Evolutionary conservation across 495 filamentous ascomycete species (phyloP).

Genomic region (Cudoniella acicularis): DNA sequence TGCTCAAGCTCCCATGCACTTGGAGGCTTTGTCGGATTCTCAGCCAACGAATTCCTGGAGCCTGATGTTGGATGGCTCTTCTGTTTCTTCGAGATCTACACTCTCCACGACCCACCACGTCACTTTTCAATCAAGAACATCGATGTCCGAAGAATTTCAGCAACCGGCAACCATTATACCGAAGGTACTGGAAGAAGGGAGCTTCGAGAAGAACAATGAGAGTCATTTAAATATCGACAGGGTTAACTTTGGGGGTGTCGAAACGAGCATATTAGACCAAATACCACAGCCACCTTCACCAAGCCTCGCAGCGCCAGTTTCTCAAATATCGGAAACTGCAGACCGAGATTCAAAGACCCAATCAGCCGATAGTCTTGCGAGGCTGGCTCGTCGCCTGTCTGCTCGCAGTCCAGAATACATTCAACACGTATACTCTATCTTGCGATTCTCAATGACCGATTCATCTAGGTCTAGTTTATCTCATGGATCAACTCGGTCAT

Average conservation of each 20-base stretch:
- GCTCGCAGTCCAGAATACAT: constrained; percentile 1
- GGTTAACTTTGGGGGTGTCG: neutral
- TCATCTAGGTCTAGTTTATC: constrained; percentile 1
- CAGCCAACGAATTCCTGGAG: neutral
- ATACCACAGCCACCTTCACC: neutral
- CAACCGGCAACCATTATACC: neutral
- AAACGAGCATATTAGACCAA: neutral
- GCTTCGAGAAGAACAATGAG: neutral
- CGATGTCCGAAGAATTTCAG: neutral
- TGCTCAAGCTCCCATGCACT: neutral
- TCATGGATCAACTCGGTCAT: neutral
- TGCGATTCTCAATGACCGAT: constrained; percentile 1
- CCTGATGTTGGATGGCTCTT: neutral
- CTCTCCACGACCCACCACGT: neutral
- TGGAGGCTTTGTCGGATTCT: neutral
- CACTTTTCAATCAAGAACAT: neutral
- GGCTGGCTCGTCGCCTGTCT: neutral
- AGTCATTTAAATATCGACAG: neutral
- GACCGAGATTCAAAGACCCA: neutral
- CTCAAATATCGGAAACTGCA: neutral
- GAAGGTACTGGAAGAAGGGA: neutral
- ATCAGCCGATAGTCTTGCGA: neutral
- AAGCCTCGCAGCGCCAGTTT: neutral
- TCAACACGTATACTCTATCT: constrained; percentile 1
- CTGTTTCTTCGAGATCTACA: neutral